Conservation (phyloP, 768 basidiomycete genomes). For the Glaciozyma antarctica region DNA sequence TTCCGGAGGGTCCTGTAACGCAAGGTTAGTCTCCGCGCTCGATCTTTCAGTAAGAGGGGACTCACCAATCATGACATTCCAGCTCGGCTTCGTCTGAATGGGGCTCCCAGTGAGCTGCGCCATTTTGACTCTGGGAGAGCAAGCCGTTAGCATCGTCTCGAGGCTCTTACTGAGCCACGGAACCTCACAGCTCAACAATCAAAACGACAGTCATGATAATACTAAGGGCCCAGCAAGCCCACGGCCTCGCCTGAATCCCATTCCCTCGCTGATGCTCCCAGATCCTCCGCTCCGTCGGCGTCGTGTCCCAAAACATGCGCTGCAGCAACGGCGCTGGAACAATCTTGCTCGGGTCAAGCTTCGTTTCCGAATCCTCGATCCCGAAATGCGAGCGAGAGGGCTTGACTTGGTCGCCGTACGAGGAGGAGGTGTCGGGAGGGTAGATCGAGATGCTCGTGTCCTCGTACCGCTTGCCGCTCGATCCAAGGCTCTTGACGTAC, state of each 20-base stretch:
- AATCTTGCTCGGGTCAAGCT: neutral
- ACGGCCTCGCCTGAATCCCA: slow-evolving; percentile 68
- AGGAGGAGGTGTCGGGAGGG: neutral
- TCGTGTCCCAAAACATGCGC: slow-evolving; percentile 33
- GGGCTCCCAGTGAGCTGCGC: slow-evolving; percentile 65
- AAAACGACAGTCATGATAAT: slow-evolving; percentile 25
- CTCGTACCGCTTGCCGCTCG: neutral
- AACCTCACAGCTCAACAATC: slow-evolving; percentile 44
- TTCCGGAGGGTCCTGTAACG: slow-evolving; percentile 56
- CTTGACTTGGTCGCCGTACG: neutral
- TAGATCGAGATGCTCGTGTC: neutral
- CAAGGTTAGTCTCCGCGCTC: neutral
- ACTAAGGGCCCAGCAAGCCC: slow-evolving; percentile 53
- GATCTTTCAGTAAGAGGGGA: neutral
- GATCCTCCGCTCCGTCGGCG: slow-evolving; percentile 58
- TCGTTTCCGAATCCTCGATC: neutral
- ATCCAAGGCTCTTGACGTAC: slow-evolving; percentile 5
- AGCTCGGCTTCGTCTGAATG: slow-evolving; percentile 70
- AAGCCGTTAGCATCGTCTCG: slow-evolving; percentile 34
- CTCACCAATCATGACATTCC: slow-evolving; percentile 72
- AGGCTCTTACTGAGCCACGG: neutral
- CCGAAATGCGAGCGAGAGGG: neutral
- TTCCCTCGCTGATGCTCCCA: slow-evolving; percentile 79
- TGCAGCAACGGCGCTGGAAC: slow-evolving; percentile 10
- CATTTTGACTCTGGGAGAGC: slow-evolving; percentile 57